Base-by-base conservation (phyloP, 495 filamentous ascomycete species). In the Trichoderma erinaceum region DNA sequence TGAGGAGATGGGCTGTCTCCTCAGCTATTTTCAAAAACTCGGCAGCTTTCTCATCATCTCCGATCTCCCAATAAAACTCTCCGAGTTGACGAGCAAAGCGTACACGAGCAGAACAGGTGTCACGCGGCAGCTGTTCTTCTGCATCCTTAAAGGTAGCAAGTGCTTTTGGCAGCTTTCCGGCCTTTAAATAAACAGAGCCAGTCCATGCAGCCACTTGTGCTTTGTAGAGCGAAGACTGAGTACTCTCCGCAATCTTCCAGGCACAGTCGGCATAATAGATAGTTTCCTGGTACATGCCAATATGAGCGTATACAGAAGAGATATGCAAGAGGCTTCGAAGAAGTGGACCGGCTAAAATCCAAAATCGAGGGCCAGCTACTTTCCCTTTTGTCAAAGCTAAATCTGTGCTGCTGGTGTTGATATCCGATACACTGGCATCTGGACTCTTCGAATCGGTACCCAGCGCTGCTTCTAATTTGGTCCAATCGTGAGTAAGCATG, bases 191-290 rank as follows among this genome's bases (percentile, higher is more conserved):
- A 66, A 90, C 83, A 25, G 83, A 84, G 12, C 87, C 89, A 58
- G 90, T 79, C 73, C 87, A 82, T 3, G 86, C 83, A 18, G 82
- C 76, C 29, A 82, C 83, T 38, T 84, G 76, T 4, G 84, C 79
- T 12, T 83, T 71, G 48, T 88, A 85, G 21, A 84, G 79, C 70
- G 85, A 82, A 4, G 92, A 88, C 44, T 84, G 79, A 11, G 89
- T 84, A 15, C 88, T 86, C 56, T 85, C 82, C 64, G 90, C 92
- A 69, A 97, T 86, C 74, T 90, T 92, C 65, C 90, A 79, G 1
- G 92, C 92, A 73, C 96, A 89, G 70, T 97, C 89, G 8, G 89
- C 85, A 71, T 96, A 96, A 76, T 92, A 95, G n/a, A 94, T 80
- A 8, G 93, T 90, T 74, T 98, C 96, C 65, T 90, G 88, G 71